Conservation (phyloP, 2,329 filamentous ascomycete genomes). For the Phialemonium atrogriseum region DNA sequence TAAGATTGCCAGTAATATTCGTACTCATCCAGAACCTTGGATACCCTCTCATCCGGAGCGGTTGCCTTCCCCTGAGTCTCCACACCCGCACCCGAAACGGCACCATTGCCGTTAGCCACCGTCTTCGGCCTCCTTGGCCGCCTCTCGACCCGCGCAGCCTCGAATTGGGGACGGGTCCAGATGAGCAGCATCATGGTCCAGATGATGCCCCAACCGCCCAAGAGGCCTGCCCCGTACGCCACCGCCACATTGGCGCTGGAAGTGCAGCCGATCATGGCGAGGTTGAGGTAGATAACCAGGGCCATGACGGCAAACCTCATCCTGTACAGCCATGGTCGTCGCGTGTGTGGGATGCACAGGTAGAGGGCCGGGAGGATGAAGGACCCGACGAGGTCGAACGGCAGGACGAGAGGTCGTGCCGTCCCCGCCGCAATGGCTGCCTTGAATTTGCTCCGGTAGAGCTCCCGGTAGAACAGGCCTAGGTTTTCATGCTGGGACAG, state of each 20-base stretch:
- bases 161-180: conserved; percentile 47
- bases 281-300: conserved; percentile 33
- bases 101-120: background rate
- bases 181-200: conserved; percentile 41
- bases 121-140: conserved; percentile 14
- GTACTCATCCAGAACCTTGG: conserved; percentile 18
- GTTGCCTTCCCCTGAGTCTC: background rate
- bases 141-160: conserved; percentile 41
- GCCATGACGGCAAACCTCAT: conserved; percentile 41
- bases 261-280: conserved; percentile 28
- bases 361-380: conserved; percentile 45
- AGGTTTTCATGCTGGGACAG: conserved; percentile 9
- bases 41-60: conserved; percentile 17
- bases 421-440: conserved; percentile 15
- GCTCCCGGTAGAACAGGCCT: conserved; percentile 12
- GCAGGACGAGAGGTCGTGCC: conserved; percentile 39
- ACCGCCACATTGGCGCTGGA: conserved; percentile 43
- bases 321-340: conserved; percentile 39
- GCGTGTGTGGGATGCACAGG: conserved; percentile 45
- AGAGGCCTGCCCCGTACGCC: conserved; percentile 42
- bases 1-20: conserved; percentile 55
- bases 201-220: conserved; percentile 42
- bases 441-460: conserved; percentile 28
- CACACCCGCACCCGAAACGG: background rate
- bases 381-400: conserved; percentile 38